Conservation (phyloP, 73 alveolate genomes). For the Durusdinium trenchii region DNA sequence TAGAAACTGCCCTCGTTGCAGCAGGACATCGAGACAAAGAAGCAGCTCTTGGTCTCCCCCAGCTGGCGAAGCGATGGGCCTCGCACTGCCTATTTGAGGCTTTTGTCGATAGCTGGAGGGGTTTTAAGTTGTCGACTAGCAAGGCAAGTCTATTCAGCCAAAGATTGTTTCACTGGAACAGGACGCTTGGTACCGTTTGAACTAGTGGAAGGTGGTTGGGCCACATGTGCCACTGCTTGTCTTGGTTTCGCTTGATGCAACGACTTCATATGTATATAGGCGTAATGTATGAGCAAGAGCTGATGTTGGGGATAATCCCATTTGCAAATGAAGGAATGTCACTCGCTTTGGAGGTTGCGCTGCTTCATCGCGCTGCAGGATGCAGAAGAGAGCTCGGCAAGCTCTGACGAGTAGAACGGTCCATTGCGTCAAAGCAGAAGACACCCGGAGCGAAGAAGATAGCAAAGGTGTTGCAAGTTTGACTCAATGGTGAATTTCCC, state of each 20-base stretch:
- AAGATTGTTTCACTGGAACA: not conserved
- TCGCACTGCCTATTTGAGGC: conserved; percentile 72
- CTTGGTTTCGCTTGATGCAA: not conserved
- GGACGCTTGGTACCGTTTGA: not conserved
- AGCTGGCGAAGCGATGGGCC: conserved; percentile 86
- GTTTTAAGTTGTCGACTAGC: not conserved
- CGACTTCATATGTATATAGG: not conserved
- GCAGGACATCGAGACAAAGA: not conserved
- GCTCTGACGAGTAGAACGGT: not conserved
- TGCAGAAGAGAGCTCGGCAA: not conserved
- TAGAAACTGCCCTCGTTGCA: not conserved
- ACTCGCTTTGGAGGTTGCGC: conserved; percentile 24
- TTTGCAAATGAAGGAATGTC: not conserved
- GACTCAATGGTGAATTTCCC: not conserved
- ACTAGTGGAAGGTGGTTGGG: not conserved
- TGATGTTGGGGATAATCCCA: not conserved
- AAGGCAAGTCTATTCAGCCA: not conserved
- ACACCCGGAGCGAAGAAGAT: not conserved
- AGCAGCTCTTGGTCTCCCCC: conserved; percentile 75
- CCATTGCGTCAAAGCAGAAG: not conserved
- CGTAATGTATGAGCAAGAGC: not conserved
- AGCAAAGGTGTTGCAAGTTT: not conserved
- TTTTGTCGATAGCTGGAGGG: not conserved
- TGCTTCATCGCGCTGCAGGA: conserved; percentile 31
- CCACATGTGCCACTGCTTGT: not conserved